These are phyloP conservation scores for Zostera marina DNA, from an alignment of 116 monocot genomes.

Conservation along the genomic window DNA sequence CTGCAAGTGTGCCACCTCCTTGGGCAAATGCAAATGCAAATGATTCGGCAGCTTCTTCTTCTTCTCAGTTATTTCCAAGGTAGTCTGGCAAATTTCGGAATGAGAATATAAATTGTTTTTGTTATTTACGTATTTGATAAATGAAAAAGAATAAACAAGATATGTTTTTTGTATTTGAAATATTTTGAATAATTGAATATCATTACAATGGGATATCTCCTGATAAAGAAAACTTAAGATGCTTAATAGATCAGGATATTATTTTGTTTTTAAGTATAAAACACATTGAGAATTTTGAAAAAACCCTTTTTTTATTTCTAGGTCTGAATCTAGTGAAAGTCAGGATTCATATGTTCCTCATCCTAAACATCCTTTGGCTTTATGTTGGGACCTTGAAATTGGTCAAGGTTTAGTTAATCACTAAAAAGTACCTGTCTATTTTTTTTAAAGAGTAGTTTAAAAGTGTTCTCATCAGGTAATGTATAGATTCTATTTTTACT, in stretches of 20 bases:
- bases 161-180: neutral
- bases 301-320: too few species aligned
- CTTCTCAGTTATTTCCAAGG: constrained; percentile 50
- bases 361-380: too few species aligned
- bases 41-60: constrained; percentile 34
- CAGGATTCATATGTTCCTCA: too few species aligned
- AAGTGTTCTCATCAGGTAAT: too few species aligned
- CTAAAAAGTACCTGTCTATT: neutral
- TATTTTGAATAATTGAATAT: too few species aligned
- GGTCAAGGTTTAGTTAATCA: neutral
- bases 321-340: too few species aligned
- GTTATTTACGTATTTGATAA: neutral
- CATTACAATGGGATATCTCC: too few species aligned
- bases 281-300: too few species aligned
- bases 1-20: constrained; percentile 35
- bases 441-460: neutral
- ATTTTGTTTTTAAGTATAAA: too few species aligned
- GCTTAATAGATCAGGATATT: too few species aligned
- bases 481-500: neutral
- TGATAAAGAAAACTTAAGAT: too few species aligned
- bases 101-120: neutral
- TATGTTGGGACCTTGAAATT: neutral
- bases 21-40: constrained; percentile 74
- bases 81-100: constrained; percentile 6
- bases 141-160: neutral